phyloP scores from a whole-genome alignment of 2,329 filamentous ascomycete species.

The Penicillium sp. region DNA sequence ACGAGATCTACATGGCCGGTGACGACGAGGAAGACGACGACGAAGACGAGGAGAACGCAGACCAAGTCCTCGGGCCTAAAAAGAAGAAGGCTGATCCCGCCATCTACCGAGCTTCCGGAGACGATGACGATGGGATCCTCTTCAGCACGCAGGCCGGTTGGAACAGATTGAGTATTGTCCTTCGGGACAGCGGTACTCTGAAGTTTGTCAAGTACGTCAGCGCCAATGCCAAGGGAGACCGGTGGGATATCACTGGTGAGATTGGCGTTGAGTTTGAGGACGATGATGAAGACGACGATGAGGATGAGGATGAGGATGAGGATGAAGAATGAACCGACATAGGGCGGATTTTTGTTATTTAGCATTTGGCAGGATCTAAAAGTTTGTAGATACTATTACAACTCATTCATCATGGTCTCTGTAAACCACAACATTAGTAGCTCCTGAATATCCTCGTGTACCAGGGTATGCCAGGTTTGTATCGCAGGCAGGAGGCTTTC shows the following conservation, averaged over 20 bases:
- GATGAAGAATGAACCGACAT: conserved; percentile 16
- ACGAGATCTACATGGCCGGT: conserved; percentile 83
- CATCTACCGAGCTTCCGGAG: conserved; percentile 68
- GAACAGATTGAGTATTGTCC: conserved; percentile 87
- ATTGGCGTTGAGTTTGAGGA: conserved; percentile 64
- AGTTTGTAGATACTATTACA: background rate
- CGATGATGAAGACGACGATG: conserved; percentile 42
- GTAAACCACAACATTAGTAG: conserved; percentile 1
- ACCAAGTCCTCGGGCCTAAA: conserved; percentile 29
- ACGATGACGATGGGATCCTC: conserved; percentile 70
- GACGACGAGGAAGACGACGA: conserved; percentile 64
- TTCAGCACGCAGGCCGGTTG: conserved; percentile 67
- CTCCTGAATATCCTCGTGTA: background rate
- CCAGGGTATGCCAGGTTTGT: background rate
- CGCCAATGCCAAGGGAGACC: conserved; percentile 71
- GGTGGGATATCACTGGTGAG: conserved; percentile 82
- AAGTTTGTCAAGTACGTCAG: conserved; percentile 97
- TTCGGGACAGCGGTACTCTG: conserved; percentile 78
- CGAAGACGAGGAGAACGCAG: conserved; percentile 25
- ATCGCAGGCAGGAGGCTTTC: background rate
- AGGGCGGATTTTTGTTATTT: background rate
- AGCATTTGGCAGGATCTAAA: background rate
- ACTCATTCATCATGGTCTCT: background rate
- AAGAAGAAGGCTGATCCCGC: conserved; percentile 62
- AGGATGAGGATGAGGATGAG: conserved; percentile 24